Base-by-base conservation (phyloP, 2,329 filamentous ascomycete species). In the Pestalotiopsis sp. region DNA sequence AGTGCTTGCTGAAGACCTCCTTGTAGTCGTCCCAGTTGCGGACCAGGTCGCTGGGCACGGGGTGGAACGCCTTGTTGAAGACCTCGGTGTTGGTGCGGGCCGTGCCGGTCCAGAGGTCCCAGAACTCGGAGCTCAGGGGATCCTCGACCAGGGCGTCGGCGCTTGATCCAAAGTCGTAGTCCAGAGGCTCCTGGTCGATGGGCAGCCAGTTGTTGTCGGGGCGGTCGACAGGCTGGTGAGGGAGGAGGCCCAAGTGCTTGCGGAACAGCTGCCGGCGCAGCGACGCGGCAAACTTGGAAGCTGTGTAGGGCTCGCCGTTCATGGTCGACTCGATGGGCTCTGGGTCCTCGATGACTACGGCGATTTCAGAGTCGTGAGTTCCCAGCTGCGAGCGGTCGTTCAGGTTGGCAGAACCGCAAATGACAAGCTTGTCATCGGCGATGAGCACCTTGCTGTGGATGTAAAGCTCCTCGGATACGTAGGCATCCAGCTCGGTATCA, bases 361-460 rank as follows among this genome's bases (percentile, higher is more conserved):
- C 93, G 67, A 97, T 93, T 78, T 97, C 94, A 1, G 91, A 93
- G 81, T 97, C 94, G 80, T 96, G 94, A 68, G 89, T 87, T 45
- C 93, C 94, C 4, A 96, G 83, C 80, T 97, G 95, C 64, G 93
- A 90, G 66, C 95, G 91, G 78, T 98, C 95, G 79, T 98, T 98
- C 74, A 98, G 86, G 80, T 98, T 98, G 71, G 93, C 93, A 31
- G 91, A 94, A 20, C 94, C 94, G 77, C 94, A 96, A 66, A 98
- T 89, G 1, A 93, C 94, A 62, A 94, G 87, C 66, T 90, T 90
- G 79, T 98, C 95, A 77, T 98, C 95, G 1, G 92, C 92, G 73
- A 98, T 95, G 72, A 96, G 87, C 45, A 98, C 86, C 82, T 98
- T 99, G 36, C 90, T 92, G 79, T 99, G 96, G 62, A 98, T 76